Evolutionary conservation across 768 basidiomycete genomes (phyloP).

Genomic region (Lyophyllum atratum): DNA sequence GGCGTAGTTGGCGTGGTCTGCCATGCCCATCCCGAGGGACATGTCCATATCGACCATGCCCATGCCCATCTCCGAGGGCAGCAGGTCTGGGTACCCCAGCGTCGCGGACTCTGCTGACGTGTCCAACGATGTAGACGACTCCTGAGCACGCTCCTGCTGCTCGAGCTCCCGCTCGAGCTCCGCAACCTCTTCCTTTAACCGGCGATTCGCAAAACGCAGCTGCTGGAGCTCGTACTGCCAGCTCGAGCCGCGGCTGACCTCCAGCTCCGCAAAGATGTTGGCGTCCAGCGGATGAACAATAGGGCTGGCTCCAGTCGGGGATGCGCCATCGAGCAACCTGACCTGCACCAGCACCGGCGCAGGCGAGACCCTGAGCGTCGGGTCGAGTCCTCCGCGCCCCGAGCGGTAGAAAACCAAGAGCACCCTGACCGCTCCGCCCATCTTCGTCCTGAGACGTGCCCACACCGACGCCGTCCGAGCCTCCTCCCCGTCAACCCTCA

Average conservation of each 20-base stretch:
- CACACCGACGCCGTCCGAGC: slow-evolving; percentile 26
- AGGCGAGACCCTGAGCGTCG: slow-evolving; percentile 28
- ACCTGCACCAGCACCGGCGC: slow-evolving; percentile 42
- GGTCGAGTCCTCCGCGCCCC: slow-evolving; percentile 13
- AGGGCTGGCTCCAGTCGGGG: background rate
- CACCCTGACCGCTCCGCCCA: slow-evolving; percentile 25
- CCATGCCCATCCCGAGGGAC: background rate
- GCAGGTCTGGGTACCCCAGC: background rate
- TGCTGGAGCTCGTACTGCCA: slow-evolving; percentile 96
- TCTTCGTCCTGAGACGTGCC: slow-evolving; percentile 42
- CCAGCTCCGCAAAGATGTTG: slow-evolving; percentile 75
- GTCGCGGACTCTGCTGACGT: background rate
- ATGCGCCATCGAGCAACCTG: slow-evolving; percentile 23
- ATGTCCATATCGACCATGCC: background rate
- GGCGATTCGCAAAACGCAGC: slow-evolving; percentile 69
- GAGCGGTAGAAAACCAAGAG: slow-evolving; percentile 33
- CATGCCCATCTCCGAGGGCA: background rate
- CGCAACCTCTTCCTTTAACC: slow-evolving; percentile 57
- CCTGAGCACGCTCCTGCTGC: background rate
- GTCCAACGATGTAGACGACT: background rate
- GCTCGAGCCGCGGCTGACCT: slow-evolving; percentile 65
- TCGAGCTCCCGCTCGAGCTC: slow-evolving; percentile 27
- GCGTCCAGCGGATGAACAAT: slow-evolving; percentile 10
- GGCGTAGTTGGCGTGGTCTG: background rate
- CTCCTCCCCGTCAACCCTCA: slow-evolving; percentile 9